Evolutionary conservation across 768 basidiomycete species (phyloP), one percentile per base, ranked within the genome.

Genomic region (Guyanaporus albipodus): DNA sequence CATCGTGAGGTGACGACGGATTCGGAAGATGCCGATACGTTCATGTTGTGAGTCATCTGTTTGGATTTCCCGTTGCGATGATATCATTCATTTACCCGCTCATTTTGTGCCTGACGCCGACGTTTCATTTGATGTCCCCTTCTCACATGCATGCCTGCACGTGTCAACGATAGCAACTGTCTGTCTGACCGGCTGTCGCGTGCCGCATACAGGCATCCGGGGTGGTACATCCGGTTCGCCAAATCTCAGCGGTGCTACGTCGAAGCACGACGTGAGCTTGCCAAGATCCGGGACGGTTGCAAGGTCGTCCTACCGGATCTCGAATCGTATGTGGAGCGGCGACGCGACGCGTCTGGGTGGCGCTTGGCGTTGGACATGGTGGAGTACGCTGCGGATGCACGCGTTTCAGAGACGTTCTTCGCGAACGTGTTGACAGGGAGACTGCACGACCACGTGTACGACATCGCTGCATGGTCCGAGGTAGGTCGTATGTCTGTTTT

Each of bases 401-500:
- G 51, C 18, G 39, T 76, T 2, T 68, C 73, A 0, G 67, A 70
- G 10, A 49, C 58, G 17, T 55, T 59, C 4, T 50, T 55, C 17
- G 58, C 59, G 11, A 52, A 60, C 14, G 55, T 62, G 8, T 44
- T 55, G n/a, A 46, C 77, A 12, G 46, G 42, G 19, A 57, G 59
- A 12, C 54, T 82, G 8, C 69, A 66, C 29, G 58, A 67, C 23
- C 56, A 68, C 38, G 76, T 76, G 2, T 67, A 71, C 8, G 73
- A 82, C 53, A 67, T 83, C 35, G 71, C 80, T 11, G 69, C 71
- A 7, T 75, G 75, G 68, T 74, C 77, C n/a, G 65, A 73, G 65
- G 83, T 83, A 60, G 34, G 67, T 58, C 8, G 22, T n/a, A 11
- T 28, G 27, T 28, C 27, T 11, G 27, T 28, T 28, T 28, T 28